Conservation (phyloP, 345 rosid genomes). For the Eucalyptus microcorys region DNA sequence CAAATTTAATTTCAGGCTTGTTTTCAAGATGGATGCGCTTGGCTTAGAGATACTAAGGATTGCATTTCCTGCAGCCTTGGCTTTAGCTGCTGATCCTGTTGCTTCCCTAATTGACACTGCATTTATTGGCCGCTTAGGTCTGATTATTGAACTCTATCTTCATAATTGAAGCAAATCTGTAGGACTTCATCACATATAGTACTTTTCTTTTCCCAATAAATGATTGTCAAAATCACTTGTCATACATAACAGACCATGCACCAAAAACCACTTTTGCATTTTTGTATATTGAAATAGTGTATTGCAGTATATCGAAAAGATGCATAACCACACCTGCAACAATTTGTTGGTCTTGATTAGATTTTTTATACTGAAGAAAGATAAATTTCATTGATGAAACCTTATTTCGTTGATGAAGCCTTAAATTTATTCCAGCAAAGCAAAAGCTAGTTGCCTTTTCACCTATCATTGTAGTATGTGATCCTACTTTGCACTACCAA, state of each 20-base stretch:
- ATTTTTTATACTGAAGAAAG: neutral
- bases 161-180: neutral
- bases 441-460: neutral
- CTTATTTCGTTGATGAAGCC: neutral
- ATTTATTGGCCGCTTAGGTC: slow-evolving; percentile 74
- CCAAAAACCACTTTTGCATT: neutral
- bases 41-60: slow-evolving; percentile 72
- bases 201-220: neutral
- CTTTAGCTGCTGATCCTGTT: slow-evolving; percentile 89
- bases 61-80: slow-evolving; percentile 91
- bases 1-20: slow-evolving; percentile 21
- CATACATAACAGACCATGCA: neutral
- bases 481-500: neutral
- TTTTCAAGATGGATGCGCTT: slow-evolving; percentile 65
- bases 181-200: neutral
- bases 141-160: neutral
- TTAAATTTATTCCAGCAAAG: neutral
- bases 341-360: neutral
- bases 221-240: neutral
- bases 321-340: neutral
- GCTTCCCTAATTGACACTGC: slow-evolving; percentile 95
- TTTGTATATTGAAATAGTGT: neutral
- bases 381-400: neutral
- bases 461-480: neutral
- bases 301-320: neutral